A percentile compares a stretch with the other conserved stretches of the same genome.
phyloP scores from a whole-genome alignment of 352 stramenopile genomes.

The Phytophthora pisi region DNA sequence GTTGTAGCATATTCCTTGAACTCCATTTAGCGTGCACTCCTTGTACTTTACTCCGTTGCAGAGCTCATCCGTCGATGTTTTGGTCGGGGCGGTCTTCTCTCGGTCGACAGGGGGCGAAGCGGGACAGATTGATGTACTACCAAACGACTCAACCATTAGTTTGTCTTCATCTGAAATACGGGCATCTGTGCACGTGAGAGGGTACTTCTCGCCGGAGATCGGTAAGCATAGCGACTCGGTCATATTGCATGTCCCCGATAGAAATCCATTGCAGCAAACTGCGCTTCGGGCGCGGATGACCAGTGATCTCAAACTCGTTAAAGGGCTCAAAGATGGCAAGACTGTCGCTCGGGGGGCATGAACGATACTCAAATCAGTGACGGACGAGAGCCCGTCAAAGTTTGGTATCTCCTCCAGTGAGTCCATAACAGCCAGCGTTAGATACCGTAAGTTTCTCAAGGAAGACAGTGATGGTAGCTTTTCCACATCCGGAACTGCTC shows the following conservation, averaged over 20 bases:
- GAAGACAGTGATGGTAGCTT: slow-evolving; percentile 38
- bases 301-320: slow-evolving; percentile 25
- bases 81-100: slow-evolving; percentile 20
- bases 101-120: slow-evolving; percentile 27
- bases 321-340: slow-evolving; percentile 27
- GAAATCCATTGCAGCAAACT: slow-evolving; percentile 46
- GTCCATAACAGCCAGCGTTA: slow-evolving; percentile 24
- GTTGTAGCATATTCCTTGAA: slow-evolving; percentile 51
- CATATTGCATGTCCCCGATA: slow-evolving; percentile 26
- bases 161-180: slow-evolving; percentile 28
- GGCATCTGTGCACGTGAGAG: slow-evolving; percentile 28
- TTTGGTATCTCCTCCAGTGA: slow-evolving; percentile 14
- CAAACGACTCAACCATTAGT: slow-evolving; percentile 16
- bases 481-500: slow-evolving; percentile 29
- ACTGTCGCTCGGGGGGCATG: slow-evolving; percentile 24
- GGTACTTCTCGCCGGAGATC: slow-evolving; percentile 24
- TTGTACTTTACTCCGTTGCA: slow-evolving; percentile 43
- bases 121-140: slow-evolving; percentile 17
- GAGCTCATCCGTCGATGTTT: slow-evolving; percentile 29
- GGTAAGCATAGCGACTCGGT: slow-evolving; percentile 34
- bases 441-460: slow-evolving; percentile 35
- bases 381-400: slow-evolving; percentile 22
- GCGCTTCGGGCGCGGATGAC: slow-evolving; percentile 28
- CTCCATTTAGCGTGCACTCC: slow-evolving; percentile 27
- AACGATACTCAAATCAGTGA: slow-evolving; percentile 33